These are phyloP conservation scores for Lactarius evosmus DNA, from an alignment of 768 basidiomycete species.

Conservation along the genomic window DNA sequence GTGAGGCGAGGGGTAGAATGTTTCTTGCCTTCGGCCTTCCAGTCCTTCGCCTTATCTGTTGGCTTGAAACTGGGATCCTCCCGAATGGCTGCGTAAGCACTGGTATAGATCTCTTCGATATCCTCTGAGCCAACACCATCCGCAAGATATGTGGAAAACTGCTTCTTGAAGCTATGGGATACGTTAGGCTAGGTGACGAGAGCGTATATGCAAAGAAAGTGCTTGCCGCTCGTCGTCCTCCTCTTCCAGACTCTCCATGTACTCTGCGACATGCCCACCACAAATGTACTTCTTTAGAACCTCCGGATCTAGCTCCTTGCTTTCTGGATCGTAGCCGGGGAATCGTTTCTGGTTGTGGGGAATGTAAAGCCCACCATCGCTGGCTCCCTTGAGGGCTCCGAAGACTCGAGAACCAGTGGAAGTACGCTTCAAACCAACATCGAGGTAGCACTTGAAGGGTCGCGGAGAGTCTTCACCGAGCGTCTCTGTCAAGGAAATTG, in stretches of 20 bases:
- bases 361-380: slow-evolving; percentile 95
- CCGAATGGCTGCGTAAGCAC: slow-evolving; percentile 93
- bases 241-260: slow-evolving; percentile 99
- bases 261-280: slow-evolving; percentile 97
- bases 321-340: slow-evolving; percentile 94
- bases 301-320: slow-evolving; percentile 91
- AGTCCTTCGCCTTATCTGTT: slow-evolving; percentile 84
- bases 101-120: slow-evolving; percentile 92
- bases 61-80: slow-evolving; percentile 91
- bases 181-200: slow-evolving; percentile 21
- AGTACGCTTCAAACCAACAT: slow-evolving; percentile 96
- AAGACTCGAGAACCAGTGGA: slow-evolving; percentile 97
- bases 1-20: slow-evolving; percentile 67
- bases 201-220: not conserved
- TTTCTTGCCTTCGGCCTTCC: slow-evolving; percentile 83
- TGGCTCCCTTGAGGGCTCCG: slow-evolving; percentile 98
- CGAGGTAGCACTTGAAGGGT: slow-evolving; percentile 99
- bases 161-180: slow-evolving; percentile 83
- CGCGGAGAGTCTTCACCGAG: slow-evolving; percentile 91
- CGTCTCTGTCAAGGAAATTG: slow-evolving; percentile 74
- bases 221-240: slow-evolving; percentile 94
- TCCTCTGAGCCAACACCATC: slow-evolving; percentile 95
- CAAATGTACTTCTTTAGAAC: slow-evolving; percentile 96
- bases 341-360: slow-evolving; percentile 98
- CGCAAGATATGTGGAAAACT: slow-evolving; percentile 92